These are phyloP conservation scores for Aschersonia sp. DNA, from an alignment of 2,329 filamentous ascomycete species.

Conservation along the genomic window DNA sequence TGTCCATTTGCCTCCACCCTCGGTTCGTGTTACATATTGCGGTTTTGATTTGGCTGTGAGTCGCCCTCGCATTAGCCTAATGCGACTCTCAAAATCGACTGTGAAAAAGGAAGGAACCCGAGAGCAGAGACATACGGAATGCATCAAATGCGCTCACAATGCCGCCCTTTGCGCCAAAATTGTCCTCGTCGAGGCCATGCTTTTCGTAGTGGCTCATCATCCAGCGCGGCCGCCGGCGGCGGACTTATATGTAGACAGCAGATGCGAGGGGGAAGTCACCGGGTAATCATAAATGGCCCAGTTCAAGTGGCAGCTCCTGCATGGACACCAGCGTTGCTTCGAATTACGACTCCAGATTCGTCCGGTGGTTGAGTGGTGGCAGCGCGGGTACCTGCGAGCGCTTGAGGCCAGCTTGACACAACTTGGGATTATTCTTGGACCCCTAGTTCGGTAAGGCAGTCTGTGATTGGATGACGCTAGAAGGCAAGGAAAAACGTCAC, in stretches of 20 bases:
- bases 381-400: neutral
- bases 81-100: neutral
- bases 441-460: neutral
- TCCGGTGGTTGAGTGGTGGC: neutral
- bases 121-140: slow-evolving; percentile 56
- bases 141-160: slow-evolving; percentile 86
- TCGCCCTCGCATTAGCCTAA: neutral
- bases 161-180: slow-evolving; percentile 59
- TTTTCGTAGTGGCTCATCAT: slow-evolving; percentile 69
- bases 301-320: neutral
- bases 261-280: too few species aligned
- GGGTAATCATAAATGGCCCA: neutral
- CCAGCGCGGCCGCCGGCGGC: neutral
- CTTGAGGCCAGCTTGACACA: slow-evolving; percentile 4
- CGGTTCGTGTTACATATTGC: slow-evolving; percentile 73
- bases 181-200: slow-evolving; percentile 54
- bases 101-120: neutral
- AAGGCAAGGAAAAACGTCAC: too few species aligned
- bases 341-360: neutral
- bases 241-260: neutral
- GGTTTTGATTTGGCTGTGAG: slow-evolving; percentile 79
- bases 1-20: slow-evolving; percentile 88
- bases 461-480: too few species aligned
- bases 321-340: neutral
- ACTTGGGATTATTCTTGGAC: neutral